phyloP scores from a whole-genome alignment of 2,329 filamentous ascomycete species.

The Aspergillus melleus region DNA sequence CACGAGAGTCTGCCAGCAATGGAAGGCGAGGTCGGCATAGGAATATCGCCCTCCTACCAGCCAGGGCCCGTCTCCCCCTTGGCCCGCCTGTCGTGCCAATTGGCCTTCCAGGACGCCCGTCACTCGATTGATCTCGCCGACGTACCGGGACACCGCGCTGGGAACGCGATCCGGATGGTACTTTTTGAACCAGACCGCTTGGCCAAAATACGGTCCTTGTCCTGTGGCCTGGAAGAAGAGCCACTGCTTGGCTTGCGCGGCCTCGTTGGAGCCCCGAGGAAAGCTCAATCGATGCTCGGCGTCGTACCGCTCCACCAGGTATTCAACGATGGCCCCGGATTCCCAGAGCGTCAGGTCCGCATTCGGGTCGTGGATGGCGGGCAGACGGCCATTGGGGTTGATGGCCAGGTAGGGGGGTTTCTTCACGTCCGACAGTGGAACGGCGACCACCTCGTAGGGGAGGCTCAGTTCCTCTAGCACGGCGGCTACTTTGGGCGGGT shows the following conservation, averaged over 20 bases:
- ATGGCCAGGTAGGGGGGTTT: constrained; percentile 34
- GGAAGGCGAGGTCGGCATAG: constrained; percentile 42
- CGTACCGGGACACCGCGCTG: constrained; percentile 49
- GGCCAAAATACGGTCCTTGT: constrained; percentile 43
- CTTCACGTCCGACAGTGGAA: constrained; percentile 46
- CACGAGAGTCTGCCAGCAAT: constrained; percentile 16
- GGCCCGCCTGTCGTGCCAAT: constrained; percentile 30
- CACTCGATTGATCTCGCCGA: constrained; percentile 49
- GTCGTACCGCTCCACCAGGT: constrained; percentile 47
- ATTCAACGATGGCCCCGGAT: constrained; percentile 18
- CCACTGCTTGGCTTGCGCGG: constrained; percentile 43
- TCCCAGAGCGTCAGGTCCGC: constrained; percentile 44
- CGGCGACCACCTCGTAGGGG: constrained; percentile 25
- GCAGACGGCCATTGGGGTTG: constrained; percentile 26
- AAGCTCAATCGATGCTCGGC: constrained; percentile 44
- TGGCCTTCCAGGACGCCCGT: constrained; percentile 45
- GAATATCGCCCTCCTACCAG: constrained; percentile 46
- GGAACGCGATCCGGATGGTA: constrained; percentile 46
- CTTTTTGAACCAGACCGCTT: constrained; percentile 39
- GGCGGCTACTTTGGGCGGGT: constrained; percentile 42
- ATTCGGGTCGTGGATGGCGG: constrained; percentile 47
- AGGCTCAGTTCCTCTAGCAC: constrained; percentile 40
- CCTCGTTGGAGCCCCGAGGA: constrained; percentile 30
- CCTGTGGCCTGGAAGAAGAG: constrained; percentile 44
- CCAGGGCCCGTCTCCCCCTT: constrained; percentile 26